phyloP scores from a whole-genome alignment of 2,329 filamentous ascomycete species.

The Ophiocordyceps camponoti-saundersi region DNA sequence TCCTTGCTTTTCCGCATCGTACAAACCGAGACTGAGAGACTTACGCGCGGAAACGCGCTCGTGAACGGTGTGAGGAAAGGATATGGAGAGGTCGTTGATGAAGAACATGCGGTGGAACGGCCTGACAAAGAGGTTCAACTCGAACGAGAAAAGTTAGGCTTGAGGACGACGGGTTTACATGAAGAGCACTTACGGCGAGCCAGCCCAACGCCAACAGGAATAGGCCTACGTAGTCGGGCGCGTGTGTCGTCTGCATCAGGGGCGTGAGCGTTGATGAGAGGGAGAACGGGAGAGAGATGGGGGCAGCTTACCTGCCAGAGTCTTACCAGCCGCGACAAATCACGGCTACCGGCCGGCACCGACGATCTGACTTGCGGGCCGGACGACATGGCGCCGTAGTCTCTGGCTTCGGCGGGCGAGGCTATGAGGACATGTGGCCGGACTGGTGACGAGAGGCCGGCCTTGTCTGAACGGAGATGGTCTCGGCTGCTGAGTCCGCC shows the following conservation, averaged over 20 bases:
- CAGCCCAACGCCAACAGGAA: slow-evolving; percentile 51
- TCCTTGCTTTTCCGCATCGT: too few relatives aligned
- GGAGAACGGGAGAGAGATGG: background rate
- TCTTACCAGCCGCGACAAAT: slow-evolving; percentile 15
- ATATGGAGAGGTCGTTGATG: slow-evolving; percentile 67
- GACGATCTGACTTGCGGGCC: background rate
- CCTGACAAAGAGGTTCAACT: slow-evolving; percentile 30
- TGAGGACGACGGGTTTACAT: background rate
- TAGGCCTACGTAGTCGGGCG: slow-evolving; percentile 75
- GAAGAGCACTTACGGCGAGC: slow-evolving; percentile 30
- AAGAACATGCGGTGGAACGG: slow-evolving; percentile 94
- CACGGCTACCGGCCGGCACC: background rate
- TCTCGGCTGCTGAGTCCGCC: background rate
- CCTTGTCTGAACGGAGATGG: background rate
- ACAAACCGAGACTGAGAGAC: too few relatives aligned
- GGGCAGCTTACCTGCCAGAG: slow-evolving; percentile 27
- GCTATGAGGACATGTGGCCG: background rate
- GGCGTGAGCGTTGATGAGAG: background rate
- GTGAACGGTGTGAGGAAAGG: slow-evolving; percentile 68
- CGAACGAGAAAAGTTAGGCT: background rate
- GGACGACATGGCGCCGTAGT: background rate
- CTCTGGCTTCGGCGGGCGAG: background rate
- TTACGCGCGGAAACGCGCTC: slow-evolving; percentile 69
- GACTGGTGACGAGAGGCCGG: background rate
- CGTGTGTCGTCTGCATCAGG: slow-evolving; percentile 54